phyloP scores from a whole-genome alignment of 345 rosid genomes.

The Melastoma malabathricum region DNA sequence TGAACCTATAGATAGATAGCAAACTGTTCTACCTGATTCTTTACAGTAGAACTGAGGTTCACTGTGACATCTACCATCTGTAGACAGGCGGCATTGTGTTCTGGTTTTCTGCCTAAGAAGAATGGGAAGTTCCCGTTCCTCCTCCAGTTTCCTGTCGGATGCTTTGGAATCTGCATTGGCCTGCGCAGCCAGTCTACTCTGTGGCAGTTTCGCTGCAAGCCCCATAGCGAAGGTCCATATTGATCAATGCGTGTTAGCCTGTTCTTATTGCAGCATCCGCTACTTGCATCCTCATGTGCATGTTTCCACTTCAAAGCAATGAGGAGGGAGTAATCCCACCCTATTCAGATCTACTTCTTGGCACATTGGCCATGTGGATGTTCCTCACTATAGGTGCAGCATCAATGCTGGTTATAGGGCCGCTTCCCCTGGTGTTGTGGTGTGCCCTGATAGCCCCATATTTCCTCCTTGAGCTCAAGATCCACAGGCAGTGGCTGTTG shows the following conservation, averaged over 20 bases:
- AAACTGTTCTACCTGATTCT: too few relatives aligned
- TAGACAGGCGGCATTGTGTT: too few relatives aligned
- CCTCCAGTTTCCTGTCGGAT: conserved; percentile 77
- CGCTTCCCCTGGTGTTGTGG: conserved; percentile 63
- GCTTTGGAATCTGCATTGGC: conserved; percentile 85
- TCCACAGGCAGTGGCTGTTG: conserved; percentile 90
- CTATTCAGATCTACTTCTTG: conserved; percentile 84
- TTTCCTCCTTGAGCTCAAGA: conserved; percentile 78
- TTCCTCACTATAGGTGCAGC: conserved; percentile 73
- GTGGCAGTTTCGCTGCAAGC: conserved; percentile 69
- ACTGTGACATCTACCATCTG: too few relatives aligned
- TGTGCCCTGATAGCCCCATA: conserved; percentile 74
- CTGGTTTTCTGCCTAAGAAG: background rate
- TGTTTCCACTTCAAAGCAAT: conserved; percentile 88
- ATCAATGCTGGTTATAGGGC: conserved; percentile 21
- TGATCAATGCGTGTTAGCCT: conserved; percentile 67
- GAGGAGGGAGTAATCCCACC: conserved; percentile 80
- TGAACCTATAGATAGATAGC: too few relatives aligned
- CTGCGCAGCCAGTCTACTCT: conserved; percentile 87
- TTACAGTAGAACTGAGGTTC: too few relatives aligned
- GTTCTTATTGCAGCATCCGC: conserved; percentile 38
- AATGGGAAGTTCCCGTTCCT: conserved; percentile 90
- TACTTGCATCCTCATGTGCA: conserved; percentile 73
- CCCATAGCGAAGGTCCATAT: conserved; percentile 60
- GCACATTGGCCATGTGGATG: conserved; percentile 96